Evolutionary conservation across 139 green algal species (phyloP).

Genomic region (Tetraselmis chui): DNA sequence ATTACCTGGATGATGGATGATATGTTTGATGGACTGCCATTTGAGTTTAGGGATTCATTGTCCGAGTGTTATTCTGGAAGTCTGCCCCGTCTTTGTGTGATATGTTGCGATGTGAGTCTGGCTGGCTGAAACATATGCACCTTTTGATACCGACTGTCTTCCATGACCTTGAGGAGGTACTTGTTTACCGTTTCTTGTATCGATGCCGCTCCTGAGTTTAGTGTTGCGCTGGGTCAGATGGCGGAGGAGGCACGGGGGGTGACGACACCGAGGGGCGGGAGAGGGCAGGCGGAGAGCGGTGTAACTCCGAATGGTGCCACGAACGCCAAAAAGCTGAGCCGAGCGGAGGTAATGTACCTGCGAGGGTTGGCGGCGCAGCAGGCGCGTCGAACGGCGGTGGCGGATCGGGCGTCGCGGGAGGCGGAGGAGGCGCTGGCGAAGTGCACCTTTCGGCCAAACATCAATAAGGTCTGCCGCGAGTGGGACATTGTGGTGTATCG

Average conservation of each 20-base stretch:
- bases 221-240: neutral
- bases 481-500: too few relatives aligned
- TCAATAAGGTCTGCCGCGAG: neutral
- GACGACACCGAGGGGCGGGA: neutral
- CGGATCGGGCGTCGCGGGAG: neutral
- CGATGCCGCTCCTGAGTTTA: too few relatives aligned
- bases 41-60: neutral
- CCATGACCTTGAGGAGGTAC: too few relatives aligned
- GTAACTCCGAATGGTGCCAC: too few relatives aligned
- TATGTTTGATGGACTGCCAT: neutral
- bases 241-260: neutral
- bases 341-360: neutral
- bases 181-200: too few relatives aligned
- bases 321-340: too few relatives aligned
- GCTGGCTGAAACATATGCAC: too few relatives aligned
- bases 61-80: neutral
- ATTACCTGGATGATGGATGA: neutral
- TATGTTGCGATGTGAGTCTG: too few relatives aligned
- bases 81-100: too few relatives aligned
- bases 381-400: too few relatives aligned
- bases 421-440: neutral
- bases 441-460: neutral
- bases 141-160: too few relatives aligned
- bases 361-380: neutral
- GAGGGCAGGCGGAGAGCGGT: neutral